A percentile compares a stretch with the other conserved stretches of the same genome.
Evolutionary conservation across 345 rosid genomes (phyloP).

Genomic region (Salix suchowensis): DNA sequence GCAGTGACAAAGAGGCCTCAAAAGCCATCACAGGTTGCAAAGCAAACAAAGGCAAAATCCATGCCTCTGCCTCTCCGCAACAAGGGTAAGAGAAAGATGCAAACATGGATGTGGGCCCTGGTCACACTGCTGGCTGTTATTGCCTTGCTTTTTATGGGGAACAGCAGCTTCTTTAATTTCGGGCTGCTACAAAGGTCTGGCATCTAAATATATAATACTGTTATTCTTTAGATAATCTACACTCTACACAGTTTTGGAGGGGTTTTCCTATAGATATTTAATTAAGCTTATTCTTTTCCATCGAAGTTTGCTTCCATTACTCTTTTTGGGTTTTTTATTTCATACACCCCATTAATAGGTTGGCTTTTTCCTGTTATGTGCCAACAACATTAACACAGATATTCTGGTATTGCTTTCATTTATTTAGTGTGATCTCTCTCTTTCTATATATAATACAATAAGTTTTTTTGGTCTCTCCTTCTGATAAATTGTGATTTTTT

Average conservation of each 20-base stretch:
- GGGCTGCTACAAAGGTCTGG: slow-evolving; percentile 4
- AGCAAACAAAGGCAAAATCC: slow-evolving; percentile 54
- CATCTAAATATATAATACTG: background rate
- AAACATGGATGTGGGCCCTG: slow-evolving; percentile 74
- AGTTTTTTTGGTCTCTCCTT: background rate
- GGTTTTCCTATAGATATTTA: background rate
- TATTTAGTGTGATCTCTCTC: background rate
- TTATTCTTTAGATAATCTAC: background rate
- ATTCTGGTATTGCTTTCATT: background rate
- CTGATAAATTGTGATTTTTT: background rate
- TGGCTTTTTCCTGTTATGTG: background rate
- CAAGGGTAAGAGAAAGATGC: slow-evolving; percentile 64
- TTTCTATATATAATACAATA: background rate
- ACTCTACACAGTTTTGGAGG: background rate
- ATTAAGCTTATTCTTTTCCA: background rate
- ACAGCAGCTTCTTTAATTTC: slow-evolving; percentile 22
- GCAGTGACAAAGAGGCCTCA: slow-evolving; percentile 35
- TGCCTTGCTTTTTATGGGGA: slow-evolving; percentile 56
- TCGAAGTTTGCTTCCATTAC: background rate
- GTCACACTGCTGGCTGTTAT: slow-evolving; percentile 27
- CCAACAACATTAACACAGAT: background rate
- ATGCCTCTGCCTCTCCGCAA: slow-evolving; percentile 67
- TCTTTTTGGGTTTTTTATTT: background rate
- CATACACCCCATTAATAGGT: slow-evolving; percentile 1
- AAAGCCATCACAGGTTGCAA: slow-evolving; percentile 42